Percentiles rank a stretch among this genome's conserved stretches.
These are phyloP conservation scores for Orbilia quercus DNA, from an alignment of 2,329 filamentous ascomycete genomes.

Conservation along the genomic window DNA sequence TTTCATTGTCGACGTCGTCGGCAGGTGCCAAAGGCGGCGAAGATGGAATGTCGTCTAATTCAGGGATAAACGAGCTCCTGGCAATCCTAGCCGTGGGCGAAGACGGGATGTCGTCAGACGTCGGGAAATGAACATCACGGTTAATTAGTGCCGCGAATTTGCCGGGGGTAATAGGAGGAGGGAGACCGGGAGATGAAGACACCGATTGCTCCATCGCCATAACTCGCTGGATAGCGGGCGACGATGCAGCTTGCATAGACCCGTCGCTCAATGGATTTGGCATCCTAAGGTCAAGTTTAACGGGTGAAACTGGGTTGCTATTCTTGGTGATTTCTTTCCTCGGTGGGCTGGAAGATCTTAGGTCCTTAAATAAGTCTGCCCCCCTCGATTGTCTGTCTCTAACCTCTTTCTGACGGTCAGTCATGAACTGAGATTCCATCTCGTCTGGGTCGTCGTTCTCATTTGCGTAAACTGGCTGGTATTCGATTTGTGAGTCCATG, in stretches of 20 bases:
- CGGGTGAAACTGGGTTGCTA: neutral
- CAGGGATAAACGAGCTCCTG: slow-evolving; percentile 24
- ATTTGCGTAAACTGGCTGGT: slow-evolving; percentile 70
- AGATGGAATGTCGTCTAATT: slow-evolving; percentile 48
- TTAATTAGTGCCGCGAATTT: slow-evolving; percentile 39
- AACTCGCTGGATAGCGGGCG: slow-evolving; percentile 1
- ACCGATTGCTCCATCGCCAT: slow-evolving; percentile 2
- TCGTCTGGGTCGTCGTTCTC: slow-evolving; percentile 69
- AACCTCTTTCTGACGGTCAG: slow-evolving; percentile 82
- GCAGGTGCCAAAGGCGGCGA: slow-evolving; percentile 41
- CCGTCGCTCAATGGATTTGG: slow-evolving; percentile 44
- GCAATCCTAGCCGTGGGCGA: slow-evolving; percentile 38
- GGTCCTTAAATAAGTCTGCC: slow-evolving; percentile 61
- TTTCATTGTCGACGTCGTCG: neutral
- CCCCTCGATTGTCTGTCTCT: slow-evolving; percentile 75
- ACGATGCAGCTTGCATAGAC: slow-evolving; percentile 8
- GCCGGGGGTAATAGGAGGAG: neutral
- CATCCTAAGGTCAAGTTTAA: slow-evolving; percentile 50
- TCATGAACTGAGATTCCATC: slow-evolving; percentile 75
- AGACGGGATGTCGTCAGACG: slow-evolving; percentile 49
- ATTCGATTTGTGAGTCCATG: slow-evolving; percentile 84
- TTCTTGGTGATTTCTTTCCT: slow-evolving; percentile 9
- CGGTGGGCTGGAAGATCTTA: slow-evolving; percentile 22
- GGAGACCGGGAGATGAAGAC: slow-evolving; percentile 48
- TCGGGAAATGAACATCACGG: slow-evolving; percentile 39